These are phyloP conservation scores for Erythrophleum fordii DNA, from an alignment of 306 rosid species.

Conservation along the genomic window DNA sequence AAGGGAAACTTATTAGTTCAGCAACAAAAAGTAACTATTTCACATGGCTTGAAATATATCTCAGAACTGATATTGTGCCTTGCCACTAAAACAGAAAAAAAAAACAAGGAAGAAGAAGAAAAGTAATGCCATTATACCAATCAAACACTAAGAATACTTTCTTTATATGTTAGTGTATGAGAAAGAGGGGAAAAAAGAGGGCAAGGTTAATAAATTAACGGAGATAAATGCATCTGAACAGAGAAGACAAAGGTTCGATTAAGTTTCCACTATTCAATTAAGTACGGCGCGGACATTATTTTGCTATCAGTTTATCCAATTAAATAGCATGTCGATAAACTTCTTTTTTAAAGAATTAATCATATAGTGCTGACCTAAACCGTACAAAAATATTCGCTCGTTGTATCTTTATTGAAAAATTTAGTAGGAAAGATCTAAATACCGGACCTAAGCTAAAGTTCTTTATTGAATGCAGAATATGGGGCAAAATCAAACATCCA, in stretches of 20 bases:
- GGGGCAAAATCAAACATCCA: constrained; percentile 2
- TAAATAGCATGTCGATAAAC: no score
- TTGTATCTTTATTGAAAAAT: no score
- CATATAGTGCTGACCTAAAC: no score
- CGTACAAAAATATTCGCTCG: no score
- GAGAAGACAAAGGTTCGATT: not conserved
- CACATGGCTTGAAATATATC: not conserved
- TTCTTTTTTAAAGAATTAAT: no score
- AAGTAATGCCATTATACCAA: not conserved
- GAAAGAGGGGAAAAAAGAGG: not conserved
- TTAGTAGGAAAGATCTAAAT: not conserved
- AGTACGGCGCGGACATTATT: not conserved
- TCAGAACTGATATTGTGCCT: not conserved
- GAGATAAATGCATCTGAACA: not conserved
- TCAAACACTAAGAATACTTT: not conserved
- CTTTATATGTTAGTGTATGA: not conserved
- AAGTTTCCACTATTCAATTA: not conserved
- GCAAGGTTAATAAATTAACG: not conserved
- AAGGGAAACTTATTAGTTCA: constrained; percentile 13
- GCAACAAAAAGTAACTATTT: not conserved
- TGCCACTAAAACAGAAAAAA: not conserved
- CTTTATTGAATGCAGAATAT: not conserved
- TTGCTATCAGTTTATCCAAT: no score
- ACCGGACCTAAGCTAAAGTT: not conserved
- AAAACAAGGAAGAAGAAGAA: not conserved